These are phyloP conservation scores for Penicillium turbatum DNA, from an alignment of 495 filamentous ascomycete species.

Conservation along the genomic window DNA sequence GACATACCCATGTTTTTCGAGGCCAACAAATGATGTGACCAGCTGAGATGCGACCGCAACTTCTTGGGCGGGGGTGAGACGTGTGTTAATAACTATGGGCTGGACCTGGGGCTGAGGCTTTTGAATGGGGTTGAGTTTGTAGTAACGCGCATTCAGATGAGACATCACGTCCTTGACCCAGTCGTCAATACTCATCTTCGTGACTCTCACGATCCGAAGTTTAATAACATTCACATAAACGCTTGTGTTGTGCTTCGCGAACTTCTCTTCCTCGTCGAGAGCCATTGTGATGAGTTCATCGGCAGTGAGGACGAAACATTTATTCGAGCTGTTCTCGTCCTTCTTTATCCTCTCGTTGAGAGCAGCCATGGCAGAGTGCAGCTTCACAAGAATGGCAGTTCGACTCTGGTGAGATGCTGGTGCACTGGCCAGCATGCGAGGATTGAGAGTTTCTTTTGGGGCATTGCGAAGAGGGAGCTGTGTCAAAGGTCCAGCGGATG, in stretches of 20 bases:
- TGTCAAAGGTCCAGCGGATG: slow-evolving; percentile 1
- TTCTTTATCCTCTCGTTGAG: slow-evolving; percentile 58
- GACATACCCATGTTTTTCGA: slow-evolving; percentile 72
- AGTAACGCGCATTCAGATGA: slow-evolving; percentile 42
- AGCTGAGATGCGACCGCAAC: slow-evolving; percentile 57
- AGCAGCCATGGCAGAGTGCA: slow-evolving; percentile 69
- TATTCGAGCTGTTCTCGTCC: slow-evolving; percentile 51
- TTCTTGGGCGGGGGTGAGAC: slow-evolving; percentile 63
- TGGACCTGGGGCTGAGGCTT: slow-evolving; percentile 9
- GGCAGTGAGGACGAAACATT: slow-evolving; percentile 55
- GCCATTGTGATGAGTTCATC: slow-evolving; percentile 73
- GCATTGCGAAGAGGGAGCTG: slow-evolving; percentile 33
- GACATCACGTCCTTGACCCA: slow-evolving; percentile 54
- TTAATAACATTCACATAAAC: slow-evolving; percentile 83
- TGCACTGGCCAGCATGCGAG: slow-evolving; percentile 66
- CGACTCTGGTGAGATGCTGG: slow-evolving; percentile 69
- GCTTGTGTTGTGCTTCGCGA: slow-evolving; percentile 57
- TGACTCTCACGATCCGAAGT: slow-evolving; percentile 66
- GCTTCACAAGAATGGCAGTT: slow-evolving; percentile 59
- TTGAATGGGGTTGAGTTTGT: slow-evolving; percentile 32
- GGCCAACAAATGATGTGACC: slow-evolving; percentile 51
- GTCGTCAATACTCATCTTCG: slow-evolving; percentile 62
- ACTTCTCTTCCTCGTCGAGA: slow-evolving; percentile 78
- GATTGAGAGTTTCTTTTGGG: slow-evolving; percentile 61
- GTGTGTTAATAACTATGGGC: slow-evolving; percentile 54